Evolutionary conservation across 768 basidiomycete genomes (phyloP), one percentile per base, ranked within the genome.

Genomic region (Pleurotus eryngii): DNA sequence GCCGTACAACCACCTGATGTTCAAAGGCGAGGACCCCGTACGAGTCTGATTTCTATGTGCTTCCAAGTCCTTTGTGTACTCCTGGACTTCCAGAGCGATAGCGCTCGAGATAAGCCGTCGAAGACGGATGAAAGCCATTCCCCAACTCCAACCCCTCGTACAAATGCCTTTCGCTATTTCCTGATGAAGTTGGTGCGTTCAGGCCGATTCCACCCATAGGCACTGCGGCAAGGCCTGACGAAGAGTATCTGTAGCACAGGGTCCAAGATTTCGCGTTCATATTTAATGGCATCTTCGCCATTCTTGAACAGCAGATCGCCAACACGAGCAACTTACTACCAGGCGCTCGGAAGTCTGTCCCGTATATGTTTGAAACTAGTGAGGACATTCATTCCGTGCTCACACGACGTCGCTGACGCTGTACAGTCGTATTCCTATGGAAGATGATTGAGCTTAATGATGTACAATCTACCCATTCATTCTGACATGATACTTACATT

Each of bases 381-480:
- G 63, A 65, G 89, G 73, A n/a, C 35, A 12, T 24, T 6, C 38
- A 57, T 51, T 27, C 37, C 46, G 37, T 53, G 11, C 42, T 48
- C 5, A 3, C 5, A 12, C 20, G 5, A 27, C 46, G 24, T 24
- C 27, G 26, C 47, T 43, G n/a, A 14, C 5, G 35, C 3, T 37
- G 35, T 22, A 57, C 58, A 90, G 91, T 92, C 42, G 76, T 90
- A 11, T 76, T 92, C 56, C 80, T 96, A 49, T 98, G 95, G 95
- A 91, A 95, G 72, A 82, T 93, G 70, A 75, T 97, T 39, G 96
- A 98, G 61, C 70, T 92, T 20, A 98, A 98, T 75, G 97, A 92
- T 78, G 95, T 94, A 43, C 35, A 73, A 60, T 27, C 15, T 27
- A 47, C 9, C 42, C 6, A 6, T 12, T 26, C 43, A 18, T 20